Conservation (phyloP, 306 rosid species). For the Corylus heterophylla region DNA sequence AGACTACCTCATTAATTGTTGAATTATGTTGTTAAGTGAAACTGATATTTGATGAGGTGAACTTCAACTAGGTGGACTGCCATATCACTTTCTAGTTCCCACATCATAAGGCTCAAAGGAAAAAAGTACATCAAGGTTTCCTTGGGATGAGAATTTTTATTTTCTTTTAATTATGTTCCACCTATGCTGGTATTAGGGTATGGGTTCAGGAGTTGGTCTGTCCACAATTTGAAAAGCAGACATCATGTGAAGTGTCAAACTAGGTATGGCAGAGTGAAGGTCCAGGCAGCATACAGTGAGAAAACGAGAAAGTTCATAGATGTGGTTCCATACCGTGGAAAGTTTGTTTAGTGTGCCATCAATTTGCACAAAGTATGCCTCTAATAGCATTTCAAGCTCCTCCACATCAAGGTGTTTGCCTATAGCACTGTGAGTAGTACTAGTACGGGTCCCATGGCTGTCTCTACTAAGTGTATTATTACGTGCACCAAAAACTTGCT, state of each 20-base stretch:
- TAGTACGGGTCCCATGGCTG: slow-evolving; percentile 71
- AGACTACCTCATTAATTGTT: background rate
- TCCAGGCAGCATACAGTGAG: background rate
- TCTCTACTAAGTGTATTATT: slow-evolving; percentile 42
- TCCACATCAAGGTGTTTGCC: slow-evolving; percentile 83
- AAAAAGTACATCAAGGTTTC: background rate
- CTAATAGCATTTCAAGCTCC: slow-evolving; percentile 98
- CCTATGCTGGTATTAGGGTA: background rate
- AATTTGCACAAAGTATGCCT: slow-evolving; percentile 94
- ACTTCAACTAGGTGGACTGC: background rate
- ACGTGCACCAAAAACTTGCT: slow-evolving; percentile 37
- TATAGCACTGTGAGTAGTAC: slow-evolving; percentile 58
- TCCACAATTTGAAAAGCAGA: background rate
- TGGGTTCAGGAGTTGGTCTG: background rate
- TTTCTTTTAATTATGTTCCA: background rate
- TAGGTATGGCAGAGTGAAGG: background rate
- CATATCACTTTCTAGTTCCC: background rate
- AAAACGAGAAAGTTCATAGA: background rate
- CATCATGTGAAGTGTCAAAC: background rate
- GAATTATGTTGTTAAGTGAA: background rate
- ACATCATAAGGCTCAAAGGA: background rate
- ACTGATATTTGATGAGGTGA: background rate
- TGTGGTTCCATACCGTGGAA: slow-evolving; percentile 47
- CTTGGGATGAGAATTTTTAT: background rate
- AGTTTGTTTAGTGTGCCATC: slow-evolving; percentile 86